Conservation (phyloP, 2,329 filamentous ascomycete species). For the Ampelomyces quisqualis region DNA sequence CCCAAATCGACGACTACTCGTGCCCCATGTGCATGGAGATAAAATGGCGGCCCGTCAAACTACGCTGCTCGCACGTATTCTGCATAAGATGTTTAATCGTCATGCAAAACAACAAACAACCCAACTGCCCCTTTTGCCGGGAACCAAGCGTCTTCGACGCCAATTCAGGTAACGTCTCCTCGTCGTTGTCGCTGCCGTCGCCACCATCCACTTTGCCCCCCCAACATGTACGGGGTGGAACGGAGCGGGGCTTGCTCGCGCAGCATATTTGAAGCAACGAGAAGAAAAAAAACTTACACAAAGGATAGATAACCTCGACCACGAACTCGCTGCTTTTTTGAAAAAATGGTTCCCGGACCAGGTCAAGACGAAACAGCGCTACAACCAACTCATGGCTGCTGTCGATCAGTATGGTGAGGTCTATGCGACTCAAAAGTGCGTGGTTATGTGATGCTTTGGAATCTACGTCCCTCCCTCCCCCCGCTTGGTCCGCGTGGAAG, state of each 20-base stretch:
- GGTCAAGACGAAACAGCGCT: slow-evolving; percentile 57
- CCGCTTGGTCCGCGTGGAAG: too few relatives aligned
- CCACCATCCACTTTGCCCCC: too few relatives aligned
- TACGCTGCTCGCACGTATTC: slow-evolving; percentile 74
- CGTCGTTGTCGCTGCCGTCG: too few relatives aligned
- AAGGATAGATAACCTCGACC: slow-evolving; percentile 69
- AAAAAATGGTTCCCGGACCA: slow-evolving; percentile 79
- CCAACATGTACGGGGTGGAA: too few relatives aligned
- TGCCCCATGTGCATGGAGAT: slow-evolving; percentile 80
- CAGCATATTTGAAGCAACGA: neutral
- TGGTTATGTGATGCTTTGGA: slow-evolving; percentile 61
- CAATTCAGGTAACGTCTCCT: slow-evolving; percentile 57
- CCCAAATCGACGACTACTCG: slow-evolving; percentile 79
- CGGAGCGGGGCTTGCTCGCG: too few relatives aligned
- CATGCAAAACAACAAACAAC: slow-evolving; percentile 69
- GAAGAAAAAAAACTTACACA: neutral
- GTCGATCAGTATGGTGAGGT: slow-evolving; percentile 69
- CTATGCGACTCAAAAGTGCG: slow-evolving; percentile 60
- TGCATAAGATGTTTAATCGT: slow-evolving; percentile 82
- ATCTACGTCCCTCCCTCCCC: neutral
- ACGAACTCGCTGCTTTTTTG: slow-evolving; percentile 66
- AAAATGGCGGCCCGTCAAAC: slow-evolving; percentile 76
- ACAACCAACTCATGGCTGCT: slow-evolving; percentile 74
- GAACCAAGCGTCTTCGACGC: slow-evolving; percentile 70
- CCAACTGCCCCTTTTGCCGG: slow-evolving; percentile 74